phyloP scores from a whole-genome alignment of 805 yeast species.

The Kluyveromyces wickerhamii region DNA sequence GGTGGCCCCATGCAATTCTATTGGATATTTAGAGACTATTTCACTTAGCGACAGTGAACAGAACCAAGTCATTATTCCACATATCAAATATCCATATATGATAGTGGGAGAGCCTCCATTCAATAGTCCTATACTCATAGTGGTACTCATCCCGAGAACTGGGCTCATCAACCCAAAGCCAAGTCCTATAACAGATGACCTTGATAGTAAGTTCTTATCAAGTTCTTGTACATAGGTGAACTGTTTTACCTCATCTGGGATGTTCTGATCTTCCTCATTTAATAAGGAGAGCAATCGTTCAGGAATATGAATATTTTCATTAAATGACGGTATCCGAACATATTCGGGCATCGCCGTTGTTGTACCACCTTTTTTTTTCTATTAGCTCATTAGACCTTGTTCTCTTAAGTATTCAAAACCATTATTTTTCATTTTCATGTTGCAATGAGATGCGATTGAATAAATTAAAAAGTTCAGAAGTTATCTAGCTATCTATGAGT shows the following conservation, averaged over 20 bases:
- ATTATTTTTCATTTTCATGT: no score
- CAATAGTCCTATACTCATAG: conserved; percentile 59
- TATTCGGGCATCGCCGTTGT: conserved; percentile 26
- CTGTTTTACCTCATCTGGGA: conserved; percentile 53
- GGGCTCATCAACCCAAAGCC: conserved; percentile 81
- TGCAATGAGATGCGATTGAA: no score
- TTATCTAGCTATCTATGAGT: no score
- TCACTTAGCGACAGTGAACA: conserved; percentile 71
- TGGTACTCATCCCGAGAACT: conserved; percentile 68
- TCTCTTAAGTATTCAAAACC: no score
- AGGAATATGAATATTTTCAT: conserved; percentile 1
- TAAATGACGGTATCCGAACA: conserved; percentile 12
- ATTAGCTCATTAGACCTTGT: no score
- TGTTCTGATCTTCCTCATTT: conserved; percentile 38
- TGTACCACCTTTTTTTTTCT: no score
- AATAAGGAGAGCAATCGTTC: conserved; percentile 13
- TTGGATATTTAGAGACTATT: conserved; percentile 68
- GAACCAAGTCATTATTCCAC: conserved; percentile 52
- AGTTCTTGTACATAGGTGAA: conserved; percentile 69
- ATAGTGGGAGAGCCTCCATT: conserved; percentile 77
- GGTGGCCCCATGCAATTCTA: conserved; percentile 70
- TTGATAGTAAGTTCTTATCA: conserved; percentile 53
- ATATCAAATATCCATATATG: conserved; percentile 64
- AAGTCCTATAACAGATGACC: conserved; percentile 63
- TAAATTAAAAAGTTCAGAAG: no score